phyloP scores from a whole-genome alignment of 768 basidiomycete genomes.

The Gymnopilus junonius region DNA sequence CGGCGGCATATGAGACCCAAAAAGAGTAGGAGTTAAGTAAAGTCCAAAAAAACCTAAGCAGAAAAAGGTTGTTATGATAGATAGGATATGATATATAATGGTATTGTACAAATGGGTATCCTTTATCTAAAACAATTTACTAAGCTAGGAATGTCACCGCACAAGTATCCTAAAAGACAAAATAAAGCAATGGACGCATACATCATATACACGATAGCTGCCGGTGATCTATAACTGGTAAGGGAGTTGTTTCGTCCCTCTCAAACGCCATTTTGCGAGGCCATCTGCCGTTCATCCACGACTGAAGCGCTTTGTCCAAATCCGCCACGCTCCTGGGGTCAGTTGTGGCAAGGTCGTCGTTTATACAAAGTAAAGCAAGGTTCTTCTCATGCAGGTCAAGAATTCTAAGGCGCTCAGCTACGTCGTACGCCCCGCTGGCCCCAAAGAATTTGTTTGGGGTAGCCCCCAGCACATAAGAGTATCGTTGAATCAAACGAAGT shows the following conservation, averaged over 20 bases:
- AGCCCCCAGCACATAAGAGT: slow-evolving; percentile 4
- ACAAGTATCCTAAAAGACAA: neutral
- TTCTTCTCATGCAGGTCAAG: neutral
- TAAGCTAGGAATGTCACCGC: neutral
- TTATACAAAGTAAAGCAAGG: neutral
- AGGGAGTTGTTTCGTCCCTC: neutral
- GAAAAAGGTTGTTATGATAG: too few species aligned
- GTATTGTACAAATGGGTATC: too few species aligned
- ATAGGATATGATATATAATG: too few species aligned
- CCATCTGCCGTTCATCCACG: slow-evolving; percentile 4
- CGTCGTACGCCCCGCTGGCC: neutral
- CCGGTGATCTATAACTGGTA: neutral
- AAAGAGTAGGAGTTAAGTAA: too few species aligned
- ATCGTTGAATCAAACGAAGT: neutral
- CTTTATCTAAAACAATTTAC: too few species aligned
- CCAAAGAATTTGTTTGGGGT: slow-evolving; percentile 1
- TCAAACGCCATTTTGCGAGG: neutral
- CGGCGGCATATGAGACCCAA: too few species aligned
- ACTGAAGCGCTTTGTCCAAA: neutral
- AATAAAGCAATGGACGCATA: neutral
- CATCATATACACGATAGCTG: neutral
- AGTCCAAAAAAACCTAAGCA: too few species aligned
- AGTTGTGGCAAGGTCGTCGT: neutral
- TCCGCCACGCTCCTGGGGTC: neutral
- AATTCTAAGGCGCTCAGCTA: neutral